Percentiles rank a stretch among this genome's conserved stretches.
These are phyloP conservation scores for Termitomyces heimii DNA, from an alignment of 768 basidiomycete genomes.

Conservation along the genomic window DNA sequence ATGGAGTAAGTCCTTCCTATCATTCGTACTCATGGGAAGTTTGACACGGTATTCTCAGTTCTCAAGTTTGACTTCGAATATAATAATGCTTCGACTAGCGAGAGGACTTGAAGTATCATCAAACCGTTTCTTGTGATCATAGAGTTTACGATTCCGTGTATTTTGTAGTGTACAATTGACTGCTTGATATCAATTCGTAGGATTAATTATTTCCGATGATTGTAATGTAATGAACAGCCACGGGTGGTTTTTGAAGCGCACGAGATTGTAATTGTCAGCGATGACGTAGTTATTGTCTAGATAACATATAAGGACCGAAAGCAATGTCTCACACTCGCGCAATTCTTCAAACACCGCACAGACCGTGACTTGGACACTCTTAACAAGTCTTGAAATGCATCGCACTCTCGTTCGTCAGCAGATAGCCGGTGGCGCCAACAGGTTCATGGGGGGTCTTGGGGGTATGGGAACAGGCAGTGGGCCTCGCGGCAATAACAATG, in stretches of 20 bases:
- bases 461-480: constrained; percentile 7
- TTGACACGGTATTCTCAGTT: constrained; percentile 22
- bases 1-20: constrained; percentile 39
- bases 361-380: neutral
- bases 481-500: constrained; percentile 15
- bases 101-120: constrained; percentile 31
- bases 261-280: neutral
- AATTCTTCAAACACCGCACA: neutral
- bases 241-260: neutral
- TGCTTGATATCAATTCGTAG: constrained; percentile 1
- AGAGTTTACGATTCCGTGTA: neutral
- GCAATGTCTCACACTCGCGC: constrained; percentile 2
- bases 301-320: constrained; percentile 1
- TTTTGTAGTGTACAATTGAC: neutral
- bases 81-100: constrained; percentile 39
- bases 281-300: constrained; percentile 11
- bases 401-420: constrained; percentile 14
- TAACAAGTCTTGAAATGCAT: neutral
- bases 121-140: constrained; percentile 36
- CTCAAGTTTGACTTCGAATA: constrained; percentile 45
- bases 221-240: neutral
- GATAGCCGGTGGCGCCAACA: constrained; percentile 9
- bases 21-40: neutral
- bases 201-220: too few species aligned
- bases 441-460: constrained; percentile 13